Percentiles rank a stretch among this genome's conserved stretches.
phyloP scores from a whole-genome alignment of 2,329 filamentous ascomycete genomes.

The Scedosporium apiospermum region DNA sequence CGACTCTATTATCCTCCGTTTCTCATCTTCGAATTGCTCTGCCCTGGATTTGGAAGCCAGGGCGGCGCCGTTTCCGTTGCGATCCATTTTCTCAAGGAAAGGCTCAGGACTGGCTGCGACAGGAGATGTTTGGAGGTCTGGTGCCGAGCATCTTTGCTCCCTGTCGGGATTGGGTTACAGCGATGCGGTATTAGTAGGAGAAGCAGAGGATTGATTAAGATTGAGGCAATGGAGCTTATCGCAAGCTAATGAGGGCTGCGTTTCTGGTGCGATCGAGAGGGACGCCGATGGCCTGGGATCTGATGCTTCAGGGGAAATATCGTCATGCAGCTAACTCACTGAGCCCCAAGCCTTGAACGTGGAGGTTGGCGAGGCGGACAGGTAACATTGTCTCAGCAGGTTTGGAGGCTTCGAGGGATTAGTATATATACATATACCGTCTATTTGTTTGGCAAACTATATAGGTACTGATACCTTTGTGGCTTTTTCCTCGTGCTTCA shows the following conservation, averaged over 20 bases:
- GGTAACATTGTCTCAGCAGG: not conserved
- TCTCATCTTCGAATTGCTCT: constrained; percentile 93
- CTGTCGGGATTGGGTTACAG: not conserved
- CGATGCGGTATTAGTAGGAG: not conserved
- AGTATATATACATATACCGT: not conserved
- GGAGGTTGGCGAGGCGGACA: not conserved
- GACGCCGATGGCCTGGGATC: not conserved
- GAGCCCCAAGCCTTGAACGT: not conserved
- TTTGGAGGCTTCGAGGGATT: not conserved
- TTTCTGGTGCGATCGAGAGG: not conserved
- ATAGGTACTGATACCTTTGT: not conserved
- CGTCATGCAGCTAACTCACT: not conserved
- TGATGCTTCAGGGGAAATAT: not conserved
- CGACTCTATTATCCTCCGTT: constrained; percentile 85
- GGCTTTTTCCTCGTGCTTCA: not conserved
- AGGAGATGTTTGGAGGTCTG: not conserved
- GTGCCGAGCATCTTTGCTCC: constrained; percentile 5
- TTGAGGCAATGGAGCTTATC: not conserved
- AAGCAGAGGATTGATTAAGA: not conserved
- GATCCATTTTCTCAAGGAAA: constrained; percentile 2
- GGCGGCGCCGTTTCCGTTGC: constrained; percentile 4
- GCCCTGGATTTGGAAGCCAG: constrained; percentile 30
- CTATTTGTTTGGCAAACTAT: not conserved
- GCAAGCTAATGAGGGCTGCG: not conserved
- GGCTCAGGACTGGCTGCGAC: constrained; percentile 2